Base-by-base conservation (phyloP, 1,284 basidiomycete species). In the Melampsora abietis-canadensis region DNA sequence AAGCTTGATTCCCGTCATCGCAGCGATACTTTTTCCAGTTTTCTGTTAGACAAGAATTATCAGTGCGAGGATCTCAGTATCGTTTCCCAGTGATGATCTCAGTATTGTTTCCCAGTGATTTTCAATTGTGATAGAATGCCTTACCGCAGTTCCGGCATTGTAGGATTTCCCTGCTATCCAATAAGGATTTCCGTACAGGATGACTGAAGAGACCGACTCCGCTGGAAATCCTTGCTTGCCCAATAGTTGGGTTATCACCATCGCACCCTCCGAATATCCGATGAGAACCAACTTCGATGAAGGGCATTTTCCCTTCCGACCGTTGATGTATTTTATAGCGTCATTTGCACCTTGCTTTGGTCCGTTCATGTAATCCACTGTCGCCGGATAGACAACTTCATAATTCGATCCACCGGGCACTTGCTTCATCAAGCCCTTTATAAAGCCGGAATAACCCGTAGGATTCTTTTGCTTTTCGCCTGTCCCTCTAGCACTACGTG, bases 21-120 rank as follows among this genome's bases (percentile, higher is more conserved):
- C 21, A 27, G 67, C 67, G 15, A 68, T 61, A 27, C 67, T 54
- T 31, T 60, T 68, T 46, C 67, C 67, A 1, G 21, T 61, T 60
- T 68, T 68, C 67, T 68, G 6, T 54, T 54, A n/a, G 27, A 54
- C 8, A n/a, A 54, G 7, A 15, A 51, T n/a, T n/a, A 15, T n/a
- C 14, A 15, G 48, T 24, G 34, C 21, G 17, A 51, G 17, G 17
- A 15, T 24, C 4, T 51, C 48, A 51, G 48, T 51, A 51, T 15
- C n/a, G n/a, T n/a, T n/a, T n/a, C n/a, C n/a, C n/a, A n/a, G n/a
- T n/a, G n/a, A n/a, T n/a, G n/a, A 51, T 51, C 7, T 51, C 6
- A 51, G 14, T 19, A 21, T 21, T 21, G 6, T 15, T 21, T 19
- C 51, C 4, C 10, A 6, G 12, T 12, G 37, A 40, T 7, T 12